Percentiles rank a stretch among this genome's conserved stretches.
phyloP scores from a whole-genome alignment of 352 stramenopile species.

The Globisporangium perplexum region DNA sequence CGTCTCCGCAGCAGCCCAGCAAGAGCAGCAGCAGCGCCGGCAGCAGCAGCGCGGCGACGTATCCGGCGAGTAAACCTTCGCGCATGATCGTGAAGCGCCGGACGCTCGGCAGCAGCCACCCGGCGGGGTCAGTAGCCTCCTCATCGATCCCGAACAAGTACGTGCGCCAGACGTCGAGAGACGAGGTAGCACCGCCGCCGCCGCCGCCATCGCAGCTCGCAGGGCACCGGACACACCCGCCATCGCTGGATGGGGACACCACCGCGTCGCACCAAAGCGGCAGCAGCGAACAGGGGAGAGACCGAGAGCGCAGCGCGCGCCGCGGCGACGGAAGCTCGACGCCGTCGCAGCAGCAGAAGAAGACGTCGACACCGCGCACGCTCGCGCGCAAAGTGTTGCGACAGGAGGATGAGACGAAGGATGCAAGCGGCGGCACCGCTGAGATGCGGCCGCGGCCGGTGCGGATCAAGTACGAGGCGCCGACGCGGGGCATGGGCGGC shows the following conservation, averaged over 20 bases:
- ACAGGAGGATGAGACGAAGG: constrained; percentile 10
- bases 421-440: neutral
- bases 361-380: constrained; percentile 15
- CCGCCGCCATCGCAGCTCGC: neutral
- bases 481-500: constrained; percentile 43
- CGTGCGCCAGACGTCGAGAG: constrained; percentile 8
- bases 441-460: constrained; percentile 38
- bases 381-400: constrained; percentile 16
- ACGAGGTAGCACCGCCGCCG: constrained; percentile 3
- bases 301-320: neutral
- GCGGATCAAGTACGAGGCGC: constrained; percentile 70
- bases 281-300: neutral
- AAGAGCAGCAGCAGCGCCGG: constrained; percentile 13
- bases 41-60: constrained; percentile 4
- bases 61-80: constrained; percentile 25
- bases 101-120: constrained; percentile 19
- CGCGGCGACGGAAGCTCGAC: constrained; percentile 2
- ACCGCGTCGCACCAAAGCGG: neutral
- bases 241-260: neutral
- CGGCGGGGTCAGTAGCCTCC: constrained; percentile 9
- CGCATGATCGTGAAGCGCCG: constrained; percentile 49
- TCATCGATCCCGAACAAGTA: constrained; percentile 15
- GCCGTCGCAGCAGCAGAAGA: constrained; percentile 6
- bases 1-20: constrained; percentile 9
- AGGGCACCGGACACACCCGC: neutral